Evolutionary conservation across 192 early-diverging fungal species (phyloP).

Genomic region (Coemansia sp.): DNA sequence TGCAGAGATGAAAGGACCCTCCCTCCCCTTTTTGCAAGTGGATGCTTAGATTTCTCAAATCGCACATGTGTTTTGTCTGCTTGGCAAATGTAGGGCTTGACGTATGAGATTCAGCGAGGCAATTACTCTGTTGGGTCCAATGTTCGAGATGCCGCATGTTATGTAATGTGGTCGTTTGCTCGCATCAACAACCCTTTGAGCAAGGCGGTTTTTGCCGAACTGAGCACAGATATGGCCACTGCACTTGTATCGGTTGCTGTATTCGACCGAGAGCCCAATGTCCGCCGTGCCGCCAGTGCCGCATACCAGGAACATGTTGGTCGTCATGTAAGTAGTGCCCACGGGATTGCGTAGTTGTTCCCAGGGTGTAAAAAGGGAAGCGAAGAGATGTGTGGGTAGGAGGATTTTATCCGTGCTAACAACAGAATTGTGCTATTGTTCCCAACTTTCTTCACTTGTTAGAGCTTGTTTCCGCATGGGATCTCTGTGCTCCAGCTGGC

Average conservation of each 20-base stretch:
- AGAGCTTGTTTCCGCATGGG: conserved; percentile 89
- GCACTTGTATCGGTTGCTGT: conserved; percentile 77
- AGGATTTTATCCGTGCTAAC: not conserved
- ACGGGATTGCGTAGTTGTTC: too few relatives aligned
- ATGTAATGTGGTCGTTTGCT: conserved; percentile 98
- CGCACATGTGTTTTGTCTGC: not conserved
- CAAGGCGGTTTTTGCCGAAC: conserved; percentile 58
- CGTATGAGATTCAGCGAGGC: conserved; percentile 87
- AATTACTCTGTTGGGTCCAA: conserved; percentile 89
- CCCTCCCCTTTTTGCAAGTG: not conserved
- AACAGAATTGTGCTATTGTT: not conserved
- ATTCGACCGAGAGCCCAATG: conserved; percentile 92
- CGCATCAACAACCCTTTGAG: conserved; percentile 74
- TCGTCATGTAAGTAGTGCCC: conserved; percentile 68
- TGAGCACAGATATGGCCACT: conserved; percentile 67
- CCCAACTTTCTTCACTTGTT: conserved; percentile 7
- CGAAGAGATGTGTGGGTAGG: too few relatives aligned
- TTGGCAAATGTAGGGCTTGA: conserved; percentile 62
- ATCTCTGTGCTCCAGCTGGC: conserved; percentile 88
- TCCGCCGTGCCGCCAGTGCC: conserved; percentile 89
- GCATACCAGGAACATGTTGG: conserved; percentile 99
- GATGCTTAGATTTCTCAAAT: not conserved
- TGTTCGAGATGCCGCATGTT: conserved; percentile 95
- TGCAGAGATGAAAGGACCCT: not conserved
- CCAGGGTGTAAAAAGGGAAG: too few relatives aligned